phyloP scores from a whole-genome alignment of 228 moss, liverwort and hornwort genomes.

The Sphagnum magellanicum region DNA sequence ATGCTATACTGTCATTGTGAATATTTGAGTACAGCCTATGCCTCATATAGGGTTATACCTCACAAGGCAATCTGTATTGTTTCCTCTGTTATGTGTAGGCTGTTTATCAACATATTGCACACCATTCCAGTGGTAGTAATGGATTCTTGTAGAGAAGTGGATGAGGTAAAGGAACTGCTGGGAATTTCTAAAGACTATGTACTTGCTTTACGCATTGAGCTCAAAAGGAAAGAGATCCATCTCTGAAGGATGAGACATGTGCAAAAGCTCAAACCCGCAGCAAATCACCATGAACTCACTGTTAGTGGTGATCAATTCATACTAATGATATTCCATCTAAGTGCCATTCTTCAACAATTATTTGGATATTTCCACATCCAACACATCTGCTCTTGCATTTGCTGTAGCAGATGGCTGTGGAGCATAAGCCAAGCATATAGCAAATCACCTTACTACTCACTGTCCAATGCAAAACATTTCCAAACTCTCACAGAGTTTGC shows the following conservation, averaged over 20 bases:
- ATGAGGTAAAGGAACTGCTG: conserved; percentile 91
- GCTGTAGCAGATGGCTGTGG: conserved; percentile 1
- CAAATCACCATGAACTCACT: no score
- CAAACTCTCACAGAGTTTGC: no score
- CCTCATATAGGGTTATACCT: no score
- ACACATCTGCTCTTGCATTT: conserved; percentile 39
- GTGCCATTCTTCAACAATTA: conserved; percentile 42
- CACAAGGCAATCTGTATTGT: no score
- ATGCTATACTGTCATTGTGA: no score
- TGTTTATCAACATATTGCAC: conserved; percentile 79
- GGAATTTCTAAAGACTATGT: conserved; percentile 88
- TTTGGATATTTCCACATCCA: conserved; percentile 35
- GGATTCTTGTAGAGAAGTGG: conserved; percentile 87
- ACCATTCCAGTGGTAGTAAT: conserved; percentile 86
- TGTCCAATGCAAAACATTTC: no score
- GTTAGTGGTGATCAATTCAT: no score
- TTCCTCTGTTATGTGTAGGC: conserved; percentile 11
- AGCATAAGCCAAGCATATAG: no score
- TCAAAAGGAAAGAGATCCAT: conserved; percentile 67
- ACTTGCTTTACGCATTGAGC: conserved; percentile 73
- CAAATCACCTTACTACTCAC: no score
- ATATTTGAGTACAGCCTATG: no score
- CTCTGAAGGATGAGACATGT: conserved; percentile 55
- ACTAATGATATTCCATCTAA: no score
- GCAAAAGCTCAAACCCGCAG: no score